Evolutionary conservation across 257 asterid species (phyloP).

Genomic region (Schizonepeta tenuifolia): DNA sequence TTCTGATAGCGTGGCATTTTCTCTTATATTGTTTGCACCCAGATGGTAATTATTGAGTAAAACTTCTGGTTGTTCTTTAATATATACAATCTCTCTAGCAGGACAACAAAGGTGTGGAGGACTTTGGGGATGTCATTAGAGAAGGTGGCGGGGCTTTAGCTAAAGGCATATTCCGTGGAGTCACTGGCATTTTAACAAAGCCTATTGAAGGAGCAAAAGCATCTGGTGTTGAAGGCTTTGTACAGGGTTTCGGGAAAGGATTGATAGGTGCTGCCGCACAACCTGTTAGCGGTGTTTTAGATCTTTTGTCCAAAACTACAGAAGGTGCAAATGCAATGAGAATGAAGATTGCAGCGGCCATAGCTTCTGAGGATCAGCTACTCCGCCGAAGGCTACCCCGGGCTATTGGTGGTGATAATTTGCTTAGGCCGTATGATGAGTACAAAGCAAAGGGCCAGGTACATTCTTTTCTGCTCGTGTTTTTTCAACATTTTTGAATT

Average conservation of each 20-base stretch:
- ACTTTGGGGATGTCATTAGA: conserved; percentile 94
- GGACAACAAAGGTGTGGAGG: conserved; percentile 98
- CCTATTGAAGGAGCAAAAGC: conserved; percentile 99
- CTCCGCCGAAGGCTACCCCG: conserved; percentile 94
- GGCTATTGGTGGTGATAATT: conserved; percentile 91
- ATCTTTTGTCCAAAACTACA: conserved; percentile 94
- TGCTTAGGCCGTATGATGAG: conserved; percentile 90
- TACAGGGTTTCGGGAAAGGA: conserved; percentile 99
- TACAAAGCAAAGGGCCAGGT: conserved; percentile 98
- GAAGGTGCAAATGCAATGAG: conserved; percentile 99
- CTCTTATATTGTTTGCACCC: not conserved
- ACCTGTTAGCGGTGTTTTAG: conserved; percentile 98
- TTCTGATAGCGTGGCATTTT: not conserved
- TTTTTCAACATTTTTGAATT: conserved; percentile 1
- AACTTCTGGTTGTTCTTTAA: conserved; percentile 25
- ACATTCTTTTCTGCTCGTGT: conserved; percentile 32
- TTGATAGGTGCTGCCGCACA: conserved; percentile 98
- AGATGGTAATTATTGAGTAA: conserved; percentile 17
- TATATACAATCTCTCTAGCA: conserved; percentile 33
- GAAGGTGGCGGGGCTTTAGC: conserved; percentile 99
- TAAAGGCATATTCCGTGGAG: conserved; percentile 95
- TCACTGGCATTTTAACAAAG: conserved; percentile 95
- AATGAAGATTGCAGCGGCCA: conserved; percentile 94
- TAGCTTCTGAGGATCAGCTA: conserved; percentile 97
- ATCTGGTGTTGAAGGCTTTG: conserved; percentile 99